Evolutionary conservation across 768 basidiomycete species (phyloP).

Genomic region (Auriscalpium orientale): DNA sequence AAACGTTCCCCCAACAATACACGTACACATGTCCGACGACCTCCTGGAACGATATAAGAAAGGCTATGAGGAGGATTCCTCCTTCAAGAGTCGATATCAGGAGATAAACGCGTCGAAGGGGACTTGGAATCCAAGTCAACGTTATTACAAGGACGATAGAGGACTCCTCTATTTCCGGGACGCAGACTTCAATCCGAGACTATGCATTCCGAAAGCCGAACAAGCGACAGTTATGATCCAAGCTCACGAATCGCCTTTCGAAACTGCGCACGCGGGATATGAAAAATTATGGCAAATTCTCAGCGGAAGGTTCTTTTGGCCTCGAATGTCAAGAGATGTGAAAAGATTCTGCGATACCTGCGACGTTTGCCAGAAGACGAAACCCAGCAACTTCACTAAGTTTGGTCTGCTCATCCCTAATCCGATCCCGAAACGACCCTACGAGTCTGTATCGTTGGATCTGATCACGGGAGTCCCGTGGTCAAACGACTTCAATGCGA

Average conservation of each 20-base stretch:
- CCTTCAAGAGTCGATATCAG: neutral
- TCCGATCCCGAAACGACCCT: conserved; percentile 7
- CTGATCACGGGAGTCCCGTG: conserved; percentile 6
- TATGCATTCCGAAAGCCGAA: conserved; percentile 9
- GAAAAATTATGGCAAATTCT: conserved; percentile 3
- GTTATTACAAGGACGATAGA: conserved; percentile 8
- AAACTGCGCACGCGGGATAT: conserved; percentile 5
- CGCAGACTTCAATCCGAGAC: conserved; percentile 8
- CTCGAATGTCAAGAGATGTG: conserved; percentile 6
- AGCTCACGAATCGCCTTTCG: conserved; percentile 5
- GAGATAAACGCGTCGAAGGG: neutral
- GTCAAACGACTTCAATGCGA: conserved; percentile 5
- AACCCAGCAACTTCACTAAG: neutral
- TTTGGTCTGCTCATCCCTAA: conserved; percentile 6
- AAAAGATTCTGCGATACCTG: conserved; percentile 1
- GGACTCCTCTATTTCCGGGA: conserved; percentile 16
- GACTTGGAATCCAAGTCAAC: neutral
- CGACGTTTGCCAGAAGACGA: conserved; percentile 13
- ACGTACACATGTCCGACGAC: neutral
- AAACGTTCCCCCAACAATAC: neutral
- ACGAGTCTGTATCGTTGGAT: conserved; percentile 11
- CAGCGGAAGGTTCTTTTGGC: neutral
- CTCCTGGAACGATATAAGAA: neutral
- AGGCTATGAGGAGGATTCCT: neutral
- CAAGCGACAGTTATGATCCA: neutral